Evolutionary conservation across 495 filamentous ascomycete species (phyloP).

Genomic region (Polyplosphaeria fusca): DNA sequence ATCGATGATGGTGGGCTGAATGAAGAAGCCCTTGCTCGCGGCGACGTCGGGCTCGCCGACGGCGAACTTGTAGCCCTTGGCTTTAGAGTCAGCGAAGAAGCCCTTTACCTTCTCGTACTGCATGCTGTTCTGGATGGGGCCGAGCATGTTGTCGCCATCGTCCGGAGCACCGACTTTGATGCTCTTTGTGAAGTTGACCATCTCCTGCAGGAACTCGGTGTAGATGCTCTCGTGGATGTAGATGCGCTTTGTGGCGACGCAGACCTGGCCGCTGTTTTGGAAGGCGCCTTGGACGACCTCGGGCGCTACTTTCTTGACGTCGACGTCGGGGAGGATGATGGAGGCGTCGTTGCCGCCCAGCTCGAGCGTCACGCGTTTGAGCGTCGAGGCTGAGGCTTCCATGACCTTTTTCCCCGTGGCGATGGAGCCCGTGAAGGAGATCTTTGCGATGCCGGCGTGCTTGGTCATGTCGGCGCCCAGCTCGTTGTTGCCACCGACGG

Average conservation of each 20-base stretch:
- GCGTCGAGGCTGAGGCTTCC: conserved; percentile 55
- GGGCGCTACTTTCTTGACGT: conserved; percentile 58
- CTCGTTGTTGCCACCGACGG: conserved; percentile 61
- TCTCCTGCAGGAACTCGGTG: conserved; percentile 54
- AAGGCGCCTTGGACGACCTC: conserved; percentile 56
- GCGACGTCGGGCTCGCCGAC: conserved; percentile 43
- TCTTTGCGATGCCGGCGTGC: conserved; percentile 63
- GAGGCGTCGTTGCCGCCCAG: conserved; percentile 67
- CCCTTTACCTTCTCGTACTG: conserved; percentile 48
- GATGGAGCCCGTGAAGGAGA: conserved; percentile 67
- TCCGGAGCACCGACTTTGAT: conserved; percentile 41
- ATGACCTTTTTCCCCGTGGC: conserved; percentile 63
- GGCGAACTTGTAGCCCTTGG: conserved; percentile 44
- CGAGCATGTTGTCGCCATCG: conserved; percentile 39
- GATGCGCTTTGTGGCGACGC: conserved; percentile 61
- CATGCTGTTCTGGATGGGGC: conserved; percentile 56
- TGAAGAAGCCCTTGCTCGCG: conserved; percentile 49
- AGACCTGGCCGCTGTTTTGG: conserved; percentile 62
- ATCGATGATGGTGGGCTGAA: conserved; percentile 57
- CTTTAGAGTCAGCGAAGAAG: conserved; percentile 46
- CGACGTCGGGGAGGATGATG: conserved; percentile 63
- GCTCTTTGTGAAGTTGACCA: conserved; percentile 55
- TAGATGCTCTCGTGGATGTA: conserved; percentile 69
- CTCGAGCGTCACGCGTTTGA: conserved; percentile 62
- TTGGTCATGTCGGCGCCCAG: conserved; percentile 58